These are phyloP conservation scores for Naganishia vishniacii DNA, from an alignment of 768 basidiomycete genomes.

Conservation along the genomic window DNA sequence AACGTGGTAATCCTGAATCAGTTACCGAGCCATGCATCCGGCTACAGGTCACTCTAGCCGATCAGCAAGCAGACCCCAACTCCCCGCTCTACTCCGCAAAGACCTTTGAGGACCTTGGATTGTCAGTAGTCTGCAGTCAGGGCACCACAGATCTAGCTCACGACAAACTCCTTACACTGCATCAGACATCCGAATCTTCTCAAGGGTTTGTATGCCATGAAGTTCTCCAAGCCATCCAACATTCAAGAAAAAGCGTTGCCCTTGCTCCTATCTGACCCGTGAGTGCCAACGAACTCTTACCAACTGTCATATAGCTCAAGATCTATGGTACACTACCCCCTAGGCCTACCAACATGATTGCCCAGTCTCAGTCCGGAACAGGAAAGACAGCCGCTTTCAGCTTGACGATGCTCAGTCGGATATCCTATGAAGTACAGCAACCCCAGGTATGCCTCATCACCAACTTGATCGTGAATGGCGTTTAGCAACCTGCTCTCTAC, in stretches of 20 bases:
- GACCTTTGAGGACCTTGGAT: conserved; percentile 87
- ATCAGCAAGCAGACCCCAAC: conserved; percentile 89
- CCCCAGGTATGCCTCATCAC: conserved; percentile 61
- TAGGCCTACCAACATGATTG: conserved; percentile 98
- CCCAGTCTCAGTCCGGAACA: conserved; percentile 97
- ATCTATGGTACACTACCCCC: too few relatives aligned
- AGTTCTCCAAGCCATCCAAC: conserved; percentile 95
- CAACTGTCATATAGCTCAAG: background rate
- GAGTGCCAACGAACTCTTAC: conserved; percentile 41
- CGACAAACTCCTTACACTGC: too few relatives aligned
- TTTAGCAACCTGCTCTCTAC: conserved; percentile 4
- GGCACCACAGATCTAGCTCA: too few relatives aligned
- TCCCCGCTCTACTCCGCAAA: conserved; percentile 93
- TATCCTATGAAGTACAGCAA: conserved; percentile 74
- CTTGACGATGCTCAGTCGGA: conserved; percentile 89
- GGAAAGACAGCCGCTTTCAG: conserved; percentile 99
- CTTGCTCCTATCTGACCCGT: conserved; percentile 84
- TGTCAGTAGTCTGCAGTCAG: conserved; percentile 56
- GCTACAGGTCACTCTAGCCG: conserved; percentile 84
- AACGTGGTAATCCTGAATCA: background rate
- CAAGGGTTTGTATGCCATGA: conserved; percentile 89
- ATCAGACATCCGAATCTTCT: conserved; percentile 82
- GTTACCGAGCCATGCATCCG: too few relatives aligned
- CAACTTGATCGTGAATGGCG: background rate
- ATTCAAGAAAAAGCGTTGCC: conserved; percentile 97